Evolutionary conservation across 2,329 filamentous ascomycete species (phyloP), one percentile per base, ranked within the genome.

Genomic region (Aspergillus quadricinctus): DNA sequence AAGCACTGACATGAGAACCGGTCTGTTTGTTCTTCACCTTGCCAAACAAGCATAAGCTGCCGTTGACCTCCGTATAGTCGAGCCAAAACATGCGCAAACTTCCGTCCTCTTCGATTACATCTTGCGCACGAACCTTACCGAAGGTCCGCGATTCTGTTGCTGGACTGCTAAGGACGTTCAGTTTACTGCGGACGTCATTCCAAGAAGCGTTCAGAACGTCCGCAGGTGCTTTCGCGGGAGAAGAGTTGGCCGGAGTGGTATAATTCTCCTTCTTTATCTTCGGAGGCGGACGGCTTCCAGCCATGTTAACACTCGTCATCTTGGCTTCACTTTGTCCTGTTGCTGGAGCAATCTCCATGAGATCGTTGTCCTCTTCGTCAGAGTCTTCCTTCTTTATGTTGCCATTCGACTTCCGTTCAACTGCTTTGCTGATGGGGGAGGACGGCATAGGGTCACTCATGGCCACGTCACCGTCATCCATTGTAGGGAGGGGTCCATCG

Each of bases 71-170:
- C 0, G 88, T 91, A 69, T 96, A 99, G 74, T 99, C 94, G 7
- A 90, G 88, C 94, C 94, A 99, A 78, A 97, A 99, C 78, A 99
- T 91, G 64, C 88, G 88, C 29, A 99, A 80, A 64, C 89, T 95
- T 37, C 93, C 94, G 68, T 99, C 92, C 60, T 90, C 86, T 72
- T 97, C 93, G n/a, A 96, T 77, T n/a, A 90, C 92, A 73, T 96
- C 88, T 60, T 88, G 84, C 56, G 90, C 82, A 61, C 88, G 86
- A 50, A 97, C 82, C 75, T 97, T 99, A 43, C 92, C 92, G 61
- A 90, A 83, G 8, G 78, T 81, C 23, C 68, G 65, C 35, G 80
- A 77, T 61, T 91, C 88, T 3, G 83, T 71, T 4, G 83, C 79
- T 3, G 90, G 87, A 67, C 86, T 91, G 72, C 84, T 91, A 62